These are phyloP conservation scores for Fremontodendron californicum DNA, from an alignment of 345 rosid species.

Conservation along the genomic window DNA sequence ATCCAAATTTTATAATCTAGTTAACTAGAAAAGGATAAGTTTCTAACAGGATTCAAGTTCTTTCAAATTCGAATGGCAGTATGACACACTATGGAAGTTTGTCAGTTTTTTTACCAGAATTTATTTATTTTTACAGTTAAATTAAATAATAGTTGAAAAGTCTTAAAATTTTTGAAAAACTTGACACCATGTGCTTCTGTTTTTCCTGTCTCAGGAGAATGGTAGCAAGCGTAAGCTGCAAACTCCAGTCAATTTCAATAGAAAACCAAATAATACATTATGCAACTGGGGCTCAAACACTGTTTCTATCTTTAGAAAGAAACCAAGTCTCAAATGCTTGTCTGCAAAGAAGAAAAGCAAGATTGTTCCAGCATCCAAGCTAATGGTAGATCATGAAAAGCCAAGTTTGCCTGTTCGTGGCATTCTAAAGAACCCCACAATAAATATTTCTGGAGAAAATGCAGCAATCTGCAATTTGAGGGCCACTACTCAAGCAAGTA, in stretches of 20 bases:
- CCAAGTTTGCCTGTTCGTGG: conserved; percentile 30
- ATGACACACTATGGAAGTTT: no score
- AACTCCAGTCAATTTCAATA: conserved; percentile 20
- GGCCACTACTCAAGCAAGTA: conserved; percentile 21
- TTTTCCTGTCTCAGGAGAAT: conserved; percentile 27
- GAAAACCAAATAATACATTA: conserved; percentile 19
- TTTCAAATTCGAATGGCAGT: neutral
- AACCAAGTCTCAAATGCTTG: conserved; percentile 18
- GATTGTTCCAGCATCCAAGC: conserved; percentile 19
- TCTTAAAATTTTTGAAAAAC: neutral
- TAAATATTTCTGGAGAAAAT: conserved; percentile 24
- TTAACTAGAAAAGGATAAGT: neutral
- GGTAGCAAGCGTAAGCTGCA: conserved; percentile 28
- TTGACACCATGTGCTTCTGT: conserved; percentile 3
- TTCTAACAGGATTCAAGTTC: neutral
- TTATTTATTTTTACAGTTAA: no score
- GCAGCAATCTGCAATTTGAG: conserved; percentile 15
- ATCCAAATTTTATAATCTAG: neutral
- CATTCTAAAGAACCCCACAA: conserved; percentile 40
- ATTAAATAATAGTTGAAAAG: neutral
- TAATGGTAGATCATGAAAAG: conserved; percentile 24
- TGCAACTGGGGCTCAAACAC: conserved; percentile 24
- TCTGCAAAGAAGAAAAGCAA: conserved; percentile 27
- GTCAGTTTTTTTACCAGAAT: no score
- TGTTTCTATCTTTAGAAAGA: conserved; percentile 15